phyloP scores from a whole-genome alignment of 106 monocot species.

The Platanthera guangdongensis region DNA sequence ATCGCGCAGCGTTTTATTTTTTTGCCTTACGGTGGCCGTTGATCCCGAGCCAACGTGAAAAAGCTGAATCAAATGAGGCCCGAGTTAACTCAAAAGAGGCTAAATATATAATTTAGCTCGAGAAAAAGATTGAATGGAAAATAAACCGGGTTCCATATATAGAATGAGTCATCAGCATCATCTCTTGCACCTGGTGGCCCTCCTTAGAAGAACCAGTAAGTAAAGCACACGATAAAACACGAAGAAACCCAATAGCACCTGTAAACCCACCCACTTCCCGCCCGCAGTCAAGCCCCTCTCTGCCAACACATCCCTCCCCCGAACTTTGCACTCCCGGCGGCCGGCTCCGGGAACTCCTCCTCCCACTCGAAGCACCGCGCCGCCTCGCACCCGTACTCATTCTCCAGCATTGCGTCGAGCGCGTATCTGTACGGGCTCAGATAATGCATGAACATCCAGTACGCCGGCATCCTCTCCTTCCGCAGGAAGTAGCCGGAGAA shows the following conservation, averaged over 20 bases:
- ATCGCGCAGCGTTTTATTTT: too few species aligned
- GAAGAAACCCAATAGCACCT: constrained; percentile 77
- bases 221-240: constrained; percentile 75
- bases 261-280: constrained; percentile 60
- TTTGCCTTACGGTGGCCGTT: too few species aligned
- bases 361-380: constrained; percentile 57
- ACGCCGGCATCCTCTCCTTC: constrained; percentile 71
- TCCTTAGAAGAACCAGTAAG: constrained; percentile 57
- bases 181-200: constrained; percentile 54
- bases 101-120: too few species aligned
- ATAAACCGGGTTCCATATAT: too few species aligned
- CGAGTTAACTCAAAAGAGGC: too few species aligned
- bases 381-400: constrained; percentile 74
- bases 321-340: constrained; percentile 33
- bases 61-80: too few species aligned
- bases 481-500: constrained; percentile 93
- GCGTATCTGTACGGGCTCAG: constrained; percentile 80
- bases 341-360: not conserved
- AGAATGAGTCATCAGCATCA: not conserved
- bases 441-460: constrained; percentile 91
- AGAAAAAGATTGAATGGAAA: too few species aligned
- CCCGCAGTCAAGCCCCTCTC: constrained; percentile 39
- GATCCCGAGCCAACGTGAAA: too few species aligned
- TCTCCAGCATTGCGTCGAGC: constrained; percentile 76
- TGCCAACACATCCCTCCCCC: constrained; percentile 57